Percentiles rank a stretch among this genome's conserved stretches.
Conservation (phyloP, 129 eudicot genomes). For the Chrysanthemum makinoi region DNA sequence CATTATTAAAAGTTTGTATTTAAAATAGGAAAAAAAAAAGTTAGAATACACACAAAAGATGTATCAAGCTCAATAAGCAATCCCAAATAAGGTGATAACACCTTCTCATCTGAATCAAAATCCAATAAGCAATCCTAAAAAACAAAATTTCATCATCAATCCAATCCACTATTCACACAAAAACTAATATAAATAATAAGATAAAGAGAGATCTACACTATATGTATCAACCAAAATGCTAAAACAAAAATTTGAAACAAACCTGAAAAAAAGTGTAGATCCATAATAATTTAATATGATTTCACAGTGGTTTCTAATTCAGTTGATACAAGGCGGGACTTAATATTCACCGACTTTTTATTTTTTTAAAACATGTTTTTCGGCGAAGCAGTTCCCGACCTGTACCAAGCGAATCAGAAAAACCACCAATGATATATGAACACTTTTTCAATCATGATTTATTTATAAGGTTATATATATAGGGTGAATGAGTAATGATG, state of each 20-base stretch:
- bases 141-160: too few species aligned
- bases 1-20: too few species aligned
- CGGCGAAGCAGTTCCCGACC: constrained; percentile 86
- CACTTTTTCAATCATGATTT: background rate
- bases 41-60: too few species aligned
- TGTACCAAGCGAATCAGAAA: constrained; percentile 98
- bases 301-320: constrained; percentile 61
- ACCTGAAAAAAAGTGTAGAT: constrained; percentile 32
- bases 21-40: too few species aligned
- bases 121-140: too few species aligned
- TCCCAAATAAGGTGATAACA: too few species aligned
- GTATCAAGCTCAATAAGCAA: too few species aligned
- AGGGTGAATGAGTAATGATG: too few species aligned
- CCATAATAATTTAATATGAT: constrained; percentile 9
- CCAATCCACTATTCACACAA: constrained; percentile 8
- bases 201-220: constrained; percentile 27
- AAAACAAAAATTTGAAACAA: constrained; percentile 1
- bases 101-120: too few species aligned
- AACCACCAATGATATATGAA: constrained; percentile 30
- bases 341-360: constrained; percentile 16
- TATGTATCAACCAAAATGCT: too few species aligned
- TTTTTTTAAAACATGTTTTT: too few species aligned
- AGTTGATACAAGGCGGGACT: constrained; percentile 84
- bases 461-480: background rate
- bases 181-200: too few species aligned